phyloP scores from a whole-genome alignment of 1,284 basidiomycete genomes.

The Lignosus rhinocerotis region DNA sequence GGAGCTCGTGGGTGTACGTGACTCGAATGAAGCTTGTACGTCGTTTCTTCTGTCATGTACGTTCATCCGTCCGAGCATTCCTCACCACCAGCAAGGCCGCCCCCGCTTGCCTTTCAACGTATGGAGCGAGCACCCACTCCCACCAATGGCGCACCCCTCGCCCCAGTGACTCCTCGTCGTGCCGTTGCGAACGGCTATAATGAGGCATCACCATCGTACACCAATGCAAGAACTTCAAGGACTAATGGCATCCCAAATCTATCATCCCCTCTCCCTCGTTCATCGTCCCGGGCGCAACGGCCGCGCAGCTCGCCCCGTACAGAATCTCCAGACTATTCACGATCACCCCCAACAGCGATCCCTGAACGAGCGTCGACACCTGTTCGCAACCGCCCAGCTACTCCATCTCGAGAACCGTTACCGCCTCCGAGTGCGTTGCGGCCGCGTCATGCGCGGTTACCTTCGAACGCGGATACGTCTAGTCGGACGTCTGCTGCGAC shows the following conservation, averaged over 20 bases:
- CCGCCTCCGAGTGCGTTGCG: slow-evolving; percentile 36
- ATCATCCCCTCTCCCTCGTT: slow-evolving; percentile 21
- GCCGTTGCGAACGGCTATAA: slow-evolving; percentile 25
- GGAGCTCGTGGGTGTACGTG: slow-evolving; percentile 56
- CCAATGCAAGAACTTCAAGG: slow-evolving; percentile 20
- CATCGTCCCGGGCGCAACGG: slow-evolving; percentile 26
- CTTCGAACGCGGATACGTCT: slow-evolving; percentile 37
- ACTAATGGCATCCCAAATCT: slow-evolving; percentile 21
- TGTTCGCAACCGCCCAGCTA: slow-evolving; percentile 24
- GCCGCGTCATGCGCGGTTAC: slow-evolving; percentile 37
- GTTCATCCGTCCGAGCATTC: slow-evolving; percentile 20
- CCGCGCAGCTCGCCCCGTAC: slow-evolving; percentile 27
- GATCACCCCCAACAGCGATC: slow-evolving; percentile 16
- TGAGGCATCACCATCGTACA: slow-evolving; percentile 11
- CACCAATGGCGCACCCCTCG: slow-evolving; percentile 30
- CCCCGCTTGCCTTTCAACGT: slow-evolving; percentile 24
- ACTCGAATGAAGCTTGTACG: slow-evolving; percentile 43
- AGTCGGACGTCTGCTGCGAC: slow-evolving; percentile 27
- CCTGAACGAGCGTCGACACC: slow-evolving; percentile 25
- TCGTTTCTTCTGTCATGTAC: slow-evolving; percentile 9
- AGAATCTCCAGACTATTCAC: slow-evolving; percentile 28
- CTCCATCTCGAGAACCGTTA: slow-evolving; percentile 26
- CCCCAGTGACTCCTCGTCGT: slow-evolving; percentile 28
- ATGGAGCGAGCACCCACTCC: slow-evolving; percentile 36
- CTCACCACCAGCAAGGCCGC: slow-evolving; percentile 32